Conservation (phyloP, 2,329 filamentous ascomycete genomes). For the Aureobasidium sp. region DNA sequence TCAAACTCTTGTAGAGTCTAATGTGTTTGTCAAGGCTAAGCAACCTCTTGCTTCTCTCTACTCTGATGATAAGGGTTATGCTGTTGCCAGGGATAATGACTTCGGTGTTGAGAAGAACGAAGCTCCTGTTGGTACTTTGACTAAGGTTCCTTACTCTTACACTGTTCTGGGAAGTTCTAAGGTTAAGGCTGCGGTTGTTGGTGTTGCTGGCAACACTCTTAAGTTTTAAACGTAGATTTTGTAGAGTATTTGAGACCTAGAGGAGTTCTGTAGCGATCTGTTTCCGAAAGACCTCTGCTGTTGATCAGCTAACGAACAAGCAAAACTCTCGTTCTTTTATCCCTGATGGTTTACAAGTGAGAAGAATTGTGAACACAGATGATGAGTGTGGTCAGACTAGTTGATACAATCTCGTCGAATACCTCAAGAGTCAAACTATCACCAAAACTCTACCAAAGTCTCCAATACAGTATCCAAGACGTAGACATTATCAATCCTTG, state of each 20-base stretch:
- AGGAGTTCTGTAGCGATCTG: no score
- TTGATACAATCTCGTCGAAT: no score
- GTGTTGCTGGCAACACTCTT: conserved; percentile 40
- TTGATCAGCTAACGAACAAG: no score
- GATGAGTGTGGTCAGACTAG: no score
- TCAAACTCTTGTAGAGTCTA: conserved; percentile 56
- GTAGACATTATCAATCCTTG: conserved; percentile 24
- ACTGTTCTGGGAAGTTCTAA: conserved; percentile 36
- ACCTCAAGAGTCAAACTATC: no score
- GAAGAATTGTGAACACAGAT: no score
- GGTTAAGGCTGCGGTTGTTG: conserved; percentile 44
- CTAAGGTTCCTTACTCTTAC: conserved; percentile 38
- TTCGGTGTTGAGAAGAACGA: conserved; percentile 39
- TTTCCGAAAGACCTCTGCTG: no score
- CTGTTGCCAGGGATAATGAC: conserved; percentile 43
- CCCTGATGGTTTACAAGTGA: no score
- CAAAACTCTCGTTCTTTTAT: no score
- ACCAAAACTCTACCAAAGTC: neutral
- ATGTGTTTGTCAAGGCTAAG: conserved; percentile 45
- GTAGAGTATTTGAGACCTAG: no score
- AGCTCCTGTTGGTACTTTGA: conserved; percentile 38
- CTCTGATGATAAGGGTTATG: conserved; percentile 37
- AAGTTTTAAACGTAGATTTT: neutral
- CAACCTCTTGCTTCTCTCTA: conserved; percentile 40
- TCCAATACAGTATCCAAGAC: neutral